These are phyloP conservation scores for Kalmanozyma brasiliensis DNA, from an alignment of 1,284 basidiomycete genomes.

Conservation along the genomic window DNA sequence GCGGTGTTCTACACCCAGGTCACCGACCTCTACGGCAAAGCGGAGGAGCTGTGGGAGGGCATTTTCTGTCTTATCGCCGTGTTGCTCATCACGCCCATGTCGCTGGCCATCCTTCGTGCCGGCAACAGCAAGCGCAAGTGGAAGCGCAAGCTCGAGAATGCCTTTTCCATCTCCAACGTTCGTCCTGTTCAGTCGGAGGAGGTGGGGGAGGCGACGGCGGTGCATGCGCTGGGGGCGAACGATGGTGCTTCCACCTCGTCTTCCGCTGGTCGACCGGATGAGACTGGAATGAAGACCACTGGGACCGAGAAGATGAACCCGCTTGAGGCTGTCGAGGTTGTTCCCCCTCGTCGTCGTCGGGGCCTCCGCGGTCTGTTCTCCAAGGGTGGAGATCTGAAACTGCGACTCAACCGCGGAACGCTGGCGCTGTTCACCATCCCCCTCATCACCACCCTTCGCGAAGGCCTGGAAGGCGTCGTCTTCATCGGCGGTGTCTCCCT, in stretches of 20 bases:
- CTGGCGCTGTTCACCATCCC: constrained; percentile 63
- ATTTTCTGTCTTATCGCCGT: constrained; percentile 66
- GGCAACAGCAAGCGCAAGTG: constrained; percentile 61
- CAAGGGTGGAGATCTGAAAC: constrained; percentile 29
- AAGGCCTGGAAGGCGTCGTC: constrained; percentile 65
- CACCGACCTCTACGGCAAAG: constrained; percentile 71
- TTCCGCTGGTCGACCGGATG: constrained; percentile 5
- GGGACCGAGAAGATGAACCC: constrained; percentile 43
- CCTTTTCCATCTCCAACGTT: constrained; percentile 52
- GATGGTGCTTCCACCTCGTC: constrained; percentile 18
- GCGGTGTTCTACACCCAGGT: constrained; percentile 69
- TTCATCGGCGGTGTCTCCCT: constrained; percentile 66
- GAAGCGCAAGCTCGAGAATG: constrained; percentile 58
- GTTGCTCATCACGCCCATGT: constrained; percentile 65
- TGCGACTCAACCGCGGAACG: constrained; percentile 44
- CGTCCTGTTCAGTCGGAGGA: constrained; percentile 28
- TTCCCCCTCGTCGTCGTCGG: constrained; percentile 7
- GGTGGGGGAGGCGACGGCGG: constrained; percentile 26
- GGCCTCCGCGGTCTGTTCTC: constrained; percentile 25
- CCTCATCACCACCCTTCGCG: constrained; percentile 63
- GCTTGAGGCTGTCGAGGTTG: constrained; percentile 36
- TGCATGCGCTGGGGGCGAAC: constrained; percentile 1
- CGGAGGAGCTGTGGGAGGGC: constrained; percentile 67
- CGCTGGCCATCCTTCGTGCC: constrained; percentile 62
- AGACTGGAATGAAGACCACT: constrained; percentile 23